Evolutionary conservation across 139 green algal genomes (phyloP).

Genomic region (Tetraselmis chui): DNA sequence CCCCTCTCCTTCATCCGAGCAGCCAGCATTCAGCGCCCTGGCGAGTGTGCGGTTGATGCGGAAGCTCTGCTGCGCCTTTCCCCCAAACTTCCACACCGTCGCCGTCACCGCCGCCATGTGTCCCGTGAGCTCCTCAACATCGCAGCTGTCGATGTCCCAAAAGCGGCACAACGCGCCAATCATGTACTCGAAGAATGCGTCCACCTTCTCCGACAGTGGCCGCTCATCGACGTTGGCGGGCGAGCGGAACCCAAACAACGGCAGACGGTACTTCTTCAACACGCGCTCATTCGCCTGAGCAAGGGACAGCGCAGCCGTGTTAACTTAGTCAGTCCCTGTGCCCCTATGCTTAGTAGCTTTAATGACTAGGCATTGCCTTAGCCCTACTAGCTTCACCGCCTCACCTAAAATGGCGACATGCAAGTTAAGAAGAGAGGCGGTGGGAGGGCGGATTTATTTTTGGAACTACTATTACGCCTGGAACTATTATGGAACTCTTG

Average conservation of each 20-base stretch:
- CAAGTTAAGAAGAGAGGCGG: no score
- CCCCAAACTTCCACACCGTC: not conserved
- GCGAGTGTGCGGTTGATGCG: not conserved
- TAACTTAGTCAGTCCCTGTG: no score
- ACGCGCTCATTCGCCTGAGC: not conserved
- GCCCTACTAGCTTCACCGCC: no score
- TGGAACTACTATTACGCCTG: no score
- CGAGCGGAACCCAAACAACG: no score
- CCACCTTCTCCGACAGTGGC: not conserved
- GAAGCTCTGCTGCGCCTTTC: not conserved
- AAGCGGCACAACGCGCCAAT: not conserved
- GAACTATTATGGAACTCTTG: no score
- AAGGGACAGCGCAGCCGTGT: no score
- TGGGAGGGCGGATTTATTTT: no score
- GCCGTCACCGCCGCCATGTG: not conserved
- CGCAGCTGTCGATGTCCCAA: not conserved
- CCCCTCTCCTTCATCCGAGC: no score
- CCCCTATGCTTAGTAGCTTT: no score
- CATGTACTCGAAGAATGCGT: not conserved
- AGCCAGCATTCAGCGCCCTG: not conserved
- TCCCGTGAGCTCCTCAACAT: not conserved
- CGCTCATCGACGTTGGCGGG: not conserved
- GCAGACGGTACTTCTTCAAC: not conserved
- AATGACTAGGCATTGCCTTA: no score
- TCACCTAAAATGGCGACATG: no score